Evolutionary conservation across 1,284 basidiomycete species (phyloP).

Genomic region (Trichosporon ovoides): DNA sequence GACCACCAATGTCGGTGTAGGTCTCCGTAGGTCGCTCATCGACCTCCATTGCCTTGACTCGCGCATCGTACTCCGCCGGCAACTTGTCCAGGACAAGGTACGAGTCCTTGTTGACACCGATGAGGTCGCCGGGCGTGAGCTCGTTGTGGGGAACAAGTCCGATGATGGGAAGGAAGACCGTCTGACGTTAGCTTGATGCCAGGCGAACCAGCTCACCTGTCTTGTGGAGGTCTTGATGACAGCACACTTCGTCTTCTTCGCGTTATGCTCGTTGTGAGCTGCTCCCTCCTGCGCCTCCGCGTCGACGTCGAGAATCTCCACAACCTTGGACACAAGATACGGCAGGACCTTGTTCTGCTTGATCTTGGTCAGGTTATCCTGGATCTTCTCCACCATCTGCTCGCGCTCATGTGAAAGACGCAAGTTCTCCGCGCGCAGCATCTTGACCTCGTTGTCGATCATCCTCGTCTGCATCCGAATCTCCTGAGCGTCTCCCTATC

Average conservation of each 20-base stretch:
- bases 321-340: slow-evolving; percentile 95
- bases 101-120: slow-evolving; percentile 99
- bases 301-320: slow-evolving; percentile 95
- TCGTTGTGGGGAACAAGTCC: slow-evolving; percentile 89
- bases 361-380: slow-evolving; percentile 96
- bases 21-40: slow-evolving; percentile 73
- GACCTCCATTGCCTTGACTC: slow-evolving; percentile 90
- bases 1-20: slow-evolving; percentile 71
- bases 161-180: slow-evolving; percentile 96
- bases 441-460: slow-evolving; percentile 93
- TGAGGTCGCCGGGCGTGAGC: slow-evolving; percentile 85
- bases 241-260: slow-evolving; percentile 94
- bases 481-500: slow-evolving; percentile 19
- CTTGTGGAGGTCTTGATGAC: slow-evolving; percentile 98
- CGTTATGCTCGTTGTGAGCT: slow-evolving; percentile 85
- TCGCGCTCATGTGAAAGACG: slow-evolving; percentile 89
- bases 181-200: slow-evolving; percentile 50
- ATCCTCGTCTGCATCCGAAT: slow-evolving; percentile 78
- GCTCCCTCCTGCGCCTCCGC: slow-evolving; percentile 92
- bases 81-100: slow-evolving; percentile 91
- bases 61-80: slow-evolving; percentile 66
- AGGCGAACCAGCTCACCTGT: slow-evolving; percentile 53
- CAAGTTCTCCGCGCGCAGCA: slow-evolving; percentile 90
- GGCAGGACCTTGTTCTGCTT: slow-evolving; percentile 99
- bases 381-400: slow-evolving; percentile 96